Conservation (phyloP, 2,329 filamentous ascomycete genomes). For the Triangularia verruculosa region DNA sequence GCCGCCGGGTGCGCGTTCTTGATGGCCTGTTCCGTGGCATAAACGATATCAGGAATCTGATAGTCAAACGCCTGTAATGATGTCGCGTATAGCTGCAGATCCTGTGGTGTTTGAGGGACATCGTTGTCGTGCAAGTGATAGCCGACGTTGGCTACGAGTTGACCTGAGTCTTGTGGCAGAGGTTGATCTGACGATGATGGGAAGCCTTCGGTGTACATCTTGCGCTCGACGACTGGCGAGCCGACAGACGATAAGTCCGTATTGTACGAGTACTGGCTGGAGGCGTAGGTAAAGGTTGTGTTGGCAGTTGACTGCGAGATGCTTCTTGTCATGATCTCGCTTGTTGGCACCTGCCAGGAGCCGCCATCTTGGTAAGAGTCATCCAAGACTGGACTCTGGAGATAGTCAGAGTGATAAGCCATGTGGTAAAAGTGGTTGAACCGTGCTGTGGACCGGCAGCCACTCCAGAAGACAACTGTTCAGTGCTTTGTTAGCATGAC, state of each 20-base stretch:
- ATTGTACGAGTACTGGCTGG: conserved; percentile 9
- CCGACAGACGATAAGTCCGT: conserved; percentile 6
- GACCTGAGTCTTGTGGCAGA: conserved; percentile 7
- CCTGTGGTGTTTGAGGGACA: conserved; percentile 1
- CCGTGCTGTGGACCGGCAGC: conserved; percentile 18
- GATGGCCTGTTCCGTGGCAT: conserved; percentile 14
- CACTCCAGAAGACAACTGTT: neutral
- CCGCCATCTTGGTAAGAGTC: neutral
- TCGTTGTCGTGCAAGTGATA: conserved; percentile 13
- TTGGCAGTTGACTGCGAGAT: conserved; percentile 15
- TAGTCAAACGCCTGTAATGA: conserved; percentile 4
- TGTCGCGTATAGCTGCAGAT: neutral
- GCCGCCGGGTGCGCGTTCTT: conserved; percentile 1
- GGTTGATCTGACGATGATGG: neutral
- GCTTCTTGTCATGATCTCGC: conserved; percentile 15
- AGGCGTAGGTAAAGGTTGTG: conserved; percentile 9
- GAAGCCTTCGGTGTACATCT: neutral
- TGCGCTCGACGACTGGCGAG: neutral
- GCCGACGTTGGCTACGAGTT: conserved; percentile 12
- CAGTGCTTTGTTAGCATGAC: neutral
- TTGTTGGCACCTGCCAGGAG: conserved; percentile 2
- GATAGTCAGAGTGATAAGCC: neutral
- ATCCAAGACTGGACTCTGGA: neutral
- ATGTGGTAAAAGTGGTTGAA: neutral
- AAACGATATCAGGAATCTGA: conserved; percentile 9